phyloP scores from a whole-genome alignment of 306 rosid species.

The Carpinus viminea region DNA sequence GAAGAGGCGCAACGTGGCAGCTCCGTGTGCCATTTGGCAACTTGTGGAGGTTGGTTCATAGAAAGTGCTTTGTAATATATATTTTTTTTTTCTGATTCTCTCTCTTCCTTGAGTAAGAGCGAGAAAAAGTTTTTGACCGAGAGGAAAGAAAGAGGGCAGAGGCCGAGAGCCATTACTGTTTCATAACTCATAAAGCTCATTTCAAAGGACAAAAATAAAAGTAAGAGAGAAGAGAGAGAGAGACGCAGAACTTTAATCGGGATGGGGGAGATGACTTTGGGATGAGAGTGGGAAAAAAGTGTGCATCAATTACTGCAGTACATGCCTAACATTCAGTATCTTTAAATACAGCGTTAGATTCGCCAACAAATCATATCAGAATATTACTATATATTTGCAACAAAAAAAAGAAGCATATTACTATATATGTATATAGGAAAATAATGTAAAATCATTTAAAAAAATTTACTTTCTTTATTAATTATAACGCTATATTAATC shows the following conservation, averaged over 20 bases:
- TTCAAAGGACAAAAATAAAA: neutral
- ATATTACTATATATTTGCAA: no score
- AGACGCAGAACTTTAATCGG: neutral
- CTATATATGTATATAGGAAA: no score
- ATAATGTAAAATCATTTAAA: no score
- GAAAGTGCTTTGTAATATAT: constrained; percentile 13
- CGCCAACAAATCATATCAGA: no score
- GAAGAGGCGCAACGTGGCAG: constrained; percentile 50
- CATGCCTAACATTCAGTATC: neutral
- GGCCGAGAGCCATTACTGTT: neutral
- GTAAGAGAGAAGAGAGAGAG: constrained; percentile 7
- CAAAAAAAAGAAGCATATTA: no score
- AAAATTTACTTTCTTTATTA: no score
- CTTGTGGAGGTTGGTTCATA: constrained; percentile 32
- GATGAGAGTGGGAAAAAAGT: neutral
- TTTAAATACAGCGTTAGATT: constrained; percentile 4
- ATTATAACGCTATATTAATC: no score
- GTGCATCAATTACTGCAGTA: neutral
- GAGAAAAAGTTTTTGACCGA: neutral
- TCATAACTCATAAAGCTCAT: neutral
- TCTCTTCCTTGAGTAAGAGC: constrained; percentile 3
- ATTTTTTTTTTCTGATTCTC: constrained; percentile 3
- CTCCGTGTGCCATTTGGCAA: constrained; percentile 32
- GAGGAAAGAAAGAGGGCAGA: neutral
- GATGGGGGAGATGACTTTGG: neutral